Percentiles rank a stretch among this genome's conserved stretches.
These are phyloP conservation scores for Annulohypoxylon nitens DNA, from an alignment of 495 filamentous ascomycete species.

Conservation along the genomic window DNA sequence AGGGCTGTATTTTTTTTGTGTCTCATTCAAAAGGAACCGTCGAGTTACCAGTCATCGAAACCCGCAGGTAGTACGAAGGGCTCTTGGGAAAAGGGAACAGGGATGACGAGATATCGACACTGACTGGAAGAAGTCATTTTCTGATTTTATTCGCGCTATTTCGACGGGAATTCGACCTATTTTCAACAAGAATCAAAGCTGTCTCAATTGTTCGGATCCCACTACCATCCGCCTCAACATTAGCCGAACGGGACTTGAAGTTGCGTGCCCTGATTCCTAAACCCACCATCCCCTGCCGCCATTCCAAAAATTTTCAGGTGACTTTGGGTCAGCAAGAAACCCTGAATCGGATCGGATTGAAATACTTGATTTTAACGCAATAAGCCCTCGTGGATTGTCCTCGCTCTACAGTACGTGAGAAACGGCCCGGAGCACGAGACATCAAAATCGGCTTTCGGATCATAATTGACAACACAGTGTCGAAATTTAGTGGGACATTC, in stretches of 20 bases:
- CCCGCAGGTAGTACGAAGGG: background rate
- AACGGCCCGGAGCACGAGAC: background rate
- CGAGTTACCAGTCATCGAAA: background rate
- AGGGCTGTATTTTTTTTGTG: background rate
- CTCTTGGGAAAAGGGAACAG: slow-evolving; percentile 17
- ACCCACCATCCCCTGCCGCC: background rate
- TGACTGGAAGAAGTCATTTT: background rate
- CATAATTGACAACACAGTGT: background rate
- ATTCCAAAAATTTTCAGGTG: no score
- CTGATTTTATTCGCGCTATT: slow-evolving; percentile 15
- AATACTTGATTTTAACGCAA: no score
- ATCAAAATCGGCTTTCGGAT: background rate
- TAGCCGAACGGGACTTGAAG: background rate
- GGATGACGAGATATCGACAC: background rate
- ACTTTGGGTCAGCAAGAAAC: no score
- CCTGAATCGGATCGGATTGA: no score
- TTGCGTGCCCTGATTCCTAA: no score
- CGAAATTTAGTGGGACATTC: background rate
- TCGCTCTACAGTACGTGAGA: background rate
- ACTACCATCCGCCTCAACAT: background rate
- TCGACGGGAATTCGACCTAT: background rate
- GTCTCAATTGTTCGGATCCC: background rate
- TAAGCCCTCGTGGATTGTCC: no score
- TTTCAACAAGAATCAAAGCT: background rate
- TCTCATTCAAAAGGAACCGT: background rate